phyloP scores from a whole-genome alignment of 805 yeast genomes.

The Saccharomycopsis synnaedendra region DNA sequence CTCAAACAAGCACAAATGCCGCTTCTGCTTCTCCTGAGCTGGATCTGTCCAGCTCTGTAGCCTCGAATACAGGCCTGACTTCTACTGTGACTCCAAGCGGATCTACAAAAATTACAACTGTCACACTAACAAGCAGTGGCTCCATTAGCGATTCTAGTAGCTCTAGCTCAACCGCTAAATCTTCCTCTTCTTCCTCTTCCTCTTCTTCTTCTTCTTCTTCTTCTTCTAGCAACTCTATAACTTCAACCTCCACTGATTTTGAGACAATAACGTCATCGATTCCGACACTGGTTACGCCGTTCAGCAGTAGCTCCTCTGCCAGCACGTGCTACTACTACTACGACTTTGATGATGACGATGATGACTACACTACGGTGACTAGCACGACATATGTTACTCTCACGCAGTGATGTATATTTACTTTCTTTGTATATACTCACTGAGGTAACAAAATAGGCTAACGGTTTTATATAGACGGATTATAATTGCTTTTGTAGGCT shows the following conservation, averaged over 20 bases:
- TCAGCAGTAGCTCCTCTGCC: conserved; percentile 5
- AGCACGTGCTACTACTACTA: conserved; percentile 12
- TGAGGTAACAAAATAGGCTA: too few species aligned
- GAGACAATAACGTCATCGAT: conserved; percentile 8
- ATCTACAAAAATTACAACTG: neutral
- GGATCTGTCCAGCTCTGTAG: neutral
- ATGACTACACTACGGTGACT: conserved; percentile 5
- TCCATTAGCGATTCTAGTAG: neutral
- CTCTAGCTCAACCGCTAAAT: neutral
- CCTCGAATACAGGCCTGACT: neutral
- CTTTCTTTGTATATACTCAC: too few species aligned
- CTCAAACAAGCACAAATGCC: neutral
- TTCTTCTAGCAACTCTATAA: neutral
- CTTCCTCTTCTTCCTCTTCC: neutral
- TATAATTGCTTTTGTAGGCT: too few species aligned
- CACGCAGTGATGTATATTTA: neutral
- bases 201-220: neutral
- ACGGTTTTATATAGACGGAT: too few species aligned
- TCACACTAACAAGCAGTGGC: neutral
- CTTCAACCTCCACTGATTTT: neutral
- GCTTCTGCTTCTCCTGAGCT: neutral
- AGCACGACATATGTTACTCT: conserved; percentile 5
- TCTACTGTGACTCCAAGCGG: too few species aligned
- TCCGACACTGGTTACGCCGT: conserved; percentile 3
- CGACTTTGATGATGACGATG: conserved; percentile 9